Evolutionary conservation across 352 stramenopile genomes (phyloP).

Genomic region (Phytopythium helicoides): DNA sequence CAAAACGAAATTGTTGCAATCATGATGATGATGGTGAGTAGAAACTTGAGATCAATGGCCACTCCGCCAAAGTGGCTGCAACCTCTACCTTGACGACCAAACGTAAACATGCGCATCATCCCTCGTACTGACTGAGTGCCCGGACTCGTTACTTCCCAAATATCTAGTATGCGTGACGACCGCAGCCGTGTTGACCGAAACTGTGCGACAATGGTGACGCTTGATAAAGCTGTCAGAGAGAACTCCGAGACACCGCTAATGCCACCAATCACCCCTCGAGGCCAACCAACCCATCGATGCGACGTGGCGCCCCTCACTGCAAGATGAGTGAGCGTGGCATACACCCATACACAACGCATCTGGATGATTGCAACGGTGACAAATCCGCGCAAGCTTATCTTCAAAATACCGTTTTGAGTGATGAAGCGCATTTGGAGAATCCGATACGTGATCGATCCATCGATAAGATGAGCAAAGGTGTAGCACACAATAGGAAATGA

Average conservation of each 20-base stretch:
- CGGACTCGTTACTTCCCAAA: not conserved
- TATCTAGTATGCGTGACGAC: constrained; percentile 13
- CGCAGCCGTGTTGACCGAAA: constrained; percentile 24
- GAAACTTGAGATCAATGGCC: constrained; percentile 29
- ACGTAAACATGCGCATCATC: constrained; percentile 1
- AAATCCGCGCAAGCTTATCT: constrained; percentile 24
- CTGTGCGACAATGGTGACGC: constrained; percentile 28
- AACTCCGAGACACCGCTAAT: constrained; percentile 33
- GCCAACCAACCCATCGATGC: constrained; percentile 9
- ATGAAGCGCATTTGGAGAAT: constrained; percentile 30
- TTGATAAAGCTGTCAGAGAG: constrained; percentile 27
- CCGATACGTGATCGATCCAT: constrained; percentile 37
- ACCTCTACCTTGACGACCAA: constrained; percentile 14
- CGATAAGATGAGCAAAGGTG: constrained; percentile 38
- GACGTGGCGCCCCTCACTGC: constrained; percentile 15
- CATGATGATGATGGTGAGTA: constrained; percentile 18
- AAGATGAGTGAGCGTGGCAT: constrained; percentile 27
- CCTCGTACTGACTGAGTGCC: not conserved
- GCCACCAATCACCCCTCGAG: constrained; percentile 7
- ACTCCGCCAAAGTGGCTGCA: constrained; percentile 22
- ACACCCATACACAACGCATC: constrained; percentile 46
- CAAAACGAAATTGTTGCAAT: not conserved
- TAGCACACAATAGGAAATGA: constrained; percentile 44
- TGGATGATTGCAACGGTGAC: constrained; percentile 31
- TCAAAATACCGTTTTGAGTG: constrained; percentile 21